phyloP scores from a whole-genome alignment of 495 filamentous ascomycete species.

The Chaetomium cochliodes region DNA sequence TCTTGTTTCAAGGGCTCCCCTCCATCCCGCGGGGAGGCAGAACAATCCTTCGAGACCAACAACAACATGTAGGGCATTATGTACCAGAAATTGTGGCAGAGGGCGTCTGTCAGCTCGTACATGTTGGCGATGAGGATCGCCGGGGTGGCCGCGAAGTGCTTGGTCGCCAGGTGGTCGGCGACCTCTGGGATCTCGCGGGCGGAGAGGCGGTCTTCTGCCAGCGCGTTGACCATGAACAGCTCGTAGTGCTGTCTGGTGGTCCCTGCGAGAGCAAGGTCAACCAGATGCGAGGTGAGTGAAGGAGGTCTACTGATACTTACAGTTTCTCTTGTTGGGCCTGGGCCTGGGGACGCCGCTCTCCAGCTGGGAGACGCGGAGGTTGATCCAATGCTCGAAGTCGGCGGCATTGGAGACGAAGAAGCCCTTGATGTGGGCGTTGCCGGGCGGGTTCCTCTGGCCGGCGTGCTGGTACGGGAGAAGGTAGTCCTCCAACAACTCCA shows the following conservation, averaged over 20 bases:
- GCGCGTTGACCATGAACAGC: slow-evolving; percentile 5
- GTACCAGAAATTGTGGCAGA: slow-evolving; percentile 19
- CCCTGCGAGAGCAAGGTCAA: not conserved
- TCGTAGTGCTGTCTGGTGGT: not conserved
- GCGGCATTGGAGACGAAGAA: not conserved
- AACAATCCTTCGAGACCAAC: too few relatives aligned
- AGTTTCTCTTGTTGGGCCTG: not conserved
- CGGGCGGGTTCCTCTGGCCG: not conserved
- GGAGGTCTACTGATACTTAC: not conserved
- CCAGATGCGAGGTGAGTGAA: too few relatives aligned
- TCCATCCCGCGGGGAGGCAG: too few relatives aligned
- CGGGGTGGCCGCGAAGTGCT: not conserved
- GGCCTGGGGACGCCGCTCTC: not conserved
- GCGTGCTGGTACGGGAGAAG: not conserved
- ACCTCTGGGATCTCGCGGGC: not conserved
- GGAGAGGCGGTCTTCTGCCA: slow-evolving; percentile 5
- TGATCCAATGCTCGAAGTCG: not conserved
- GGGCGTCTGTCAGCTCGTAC: slow-evolving; percentile 17
- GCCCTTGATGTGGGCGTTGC: not conserved
- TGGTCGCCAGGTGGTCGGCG: not conserved
- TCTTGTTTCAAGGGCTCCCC: too few relatives aligned
- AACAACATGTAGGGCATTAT: not conserved
- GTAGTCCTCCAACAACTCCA: not conserved
- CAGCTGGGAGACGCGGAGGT: not conserved
- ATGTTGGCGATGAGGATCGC: slow-evolving; percentile 17